Conservation (phyloP, 2,329 filamentous ascomycete genomes). For the Colletotrichum cuscutae region DNA sequence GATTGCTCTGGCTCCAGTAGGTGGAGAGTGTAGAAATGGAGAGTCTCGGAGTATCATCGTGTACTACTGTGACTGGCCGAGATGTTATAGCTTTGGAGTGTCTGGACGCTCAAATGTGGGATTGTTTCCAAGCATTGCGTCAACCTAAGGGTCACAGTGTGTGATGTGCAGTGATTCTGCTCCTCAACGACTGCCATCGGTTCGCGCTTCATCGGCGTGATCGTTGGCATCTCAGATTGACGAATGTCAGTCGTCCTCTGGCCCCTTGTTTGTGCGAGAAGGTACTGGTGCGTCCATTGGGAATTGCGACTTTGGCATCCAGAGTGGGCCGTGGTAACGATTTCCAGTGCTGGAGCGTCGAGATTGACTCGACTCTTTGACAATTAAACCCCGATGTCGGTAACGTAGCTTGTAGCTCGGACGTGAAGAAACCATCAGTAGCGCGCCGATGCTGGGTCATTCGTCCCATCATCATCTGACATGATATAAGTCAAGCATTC, state of each 20-base stretch:
- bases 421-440: background rate
- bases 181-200: background rate
- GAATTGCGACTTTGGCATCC: constrained; percentile 1
- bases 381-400: background rate
- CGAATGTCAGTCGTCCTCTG: background rate
- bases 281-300: constrained; percentile 9
- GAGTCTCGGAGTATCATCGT: constrained; percentile 13
- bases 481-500: background rate
- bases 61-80: constrained; percentile 3
- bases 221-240: constrained; percentile 12
- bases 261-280: constrained; percentile 19
- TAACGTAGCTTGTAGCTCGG: constrained; percentile 8
- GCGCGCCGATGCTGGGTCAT: background rate
- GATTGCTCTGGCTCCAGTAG: constrained; percentile 14
- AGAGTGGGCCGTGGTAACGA: background rate
- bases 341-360: background rate
- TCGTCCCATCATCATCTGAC: constrained; percentile 13
- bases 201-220: background rate
- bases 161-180: background rate
- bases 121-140: constrained; percentile 4
- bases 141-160: background rate
- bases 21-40: constrained; percentile 11
- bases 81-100: background rate
- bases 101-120: background rate
- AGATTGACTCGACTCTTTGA: background rate